These are phyloP conservation scores for Clonostachys byssicola DNA, from an alignment of 2,329 filamentous ascomycete genomes.

Conservation along the genomic window DNA sequence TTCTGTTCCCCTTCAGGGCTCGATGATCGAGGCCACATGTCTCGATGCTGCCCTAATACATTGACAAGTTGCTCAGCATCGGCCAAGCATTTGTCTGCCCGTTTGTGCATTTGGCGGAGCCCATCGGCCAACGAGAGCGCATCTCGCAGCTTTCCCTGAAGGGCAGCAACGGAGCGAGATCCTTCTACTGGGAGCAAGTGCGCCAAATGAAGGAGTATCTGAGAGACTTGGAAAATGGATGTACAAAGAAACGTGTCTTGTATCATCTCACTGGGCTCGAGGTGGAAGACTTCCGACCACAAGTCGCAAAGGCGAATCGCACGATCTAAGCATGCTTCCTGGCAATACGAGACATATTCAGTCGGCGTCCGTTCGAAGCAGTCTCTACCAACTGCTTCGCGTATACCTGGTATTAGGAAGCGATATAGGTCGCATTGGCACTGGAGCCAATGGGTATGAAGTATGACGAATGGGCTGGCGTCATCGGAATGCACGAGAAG, in stretches of 20 bases:
- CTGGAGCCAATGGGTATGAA: conserved; percentile 10
- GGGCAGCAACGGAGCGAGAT: too few species aligned
- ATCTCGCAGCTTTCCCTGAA: too few species aligned
- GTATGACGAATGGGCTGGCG: conserved; percentile 7
- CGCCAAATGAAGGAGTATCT: not conserved
- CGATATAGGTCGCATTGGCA: conserved; percentile 16
- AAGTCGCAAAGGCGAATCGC: conserved; percentile 4
- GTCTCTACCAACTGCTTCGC: conserved; percentile 7
- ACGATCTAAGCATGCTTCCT: conserved; percentile 3
- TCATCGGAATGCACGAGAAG: conserved; percentile 16
- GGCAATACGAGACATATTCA: conserved; percentile 4
- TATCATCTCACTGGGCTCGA: not conserved
- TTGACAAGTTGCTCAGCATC: too few species aligned
- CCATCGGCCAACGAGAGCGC: too few species aligned
- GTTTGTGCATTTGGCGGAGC: too few species aligned
- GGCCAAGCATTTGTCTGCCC: too few species aligned
- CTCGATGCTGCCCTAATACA: too few species aligned
- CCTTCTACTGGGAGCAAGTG: not conserved
- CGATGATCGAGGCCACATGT: too few species aligned
- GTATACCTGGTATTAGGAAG: conserved; percentile 14
- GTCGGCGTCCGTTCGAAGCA: conserved; percentile 2
- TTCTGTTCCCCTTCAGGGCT: not conserved
- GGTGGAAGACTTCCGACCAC: conserved; percentile 1
- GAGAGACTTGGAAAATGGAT: not conserved
- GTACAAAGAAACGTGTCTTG: not conserved